Conservation (phyloP, 352 stramenopile genomes). For the Achlya hypogyna region DNA sequence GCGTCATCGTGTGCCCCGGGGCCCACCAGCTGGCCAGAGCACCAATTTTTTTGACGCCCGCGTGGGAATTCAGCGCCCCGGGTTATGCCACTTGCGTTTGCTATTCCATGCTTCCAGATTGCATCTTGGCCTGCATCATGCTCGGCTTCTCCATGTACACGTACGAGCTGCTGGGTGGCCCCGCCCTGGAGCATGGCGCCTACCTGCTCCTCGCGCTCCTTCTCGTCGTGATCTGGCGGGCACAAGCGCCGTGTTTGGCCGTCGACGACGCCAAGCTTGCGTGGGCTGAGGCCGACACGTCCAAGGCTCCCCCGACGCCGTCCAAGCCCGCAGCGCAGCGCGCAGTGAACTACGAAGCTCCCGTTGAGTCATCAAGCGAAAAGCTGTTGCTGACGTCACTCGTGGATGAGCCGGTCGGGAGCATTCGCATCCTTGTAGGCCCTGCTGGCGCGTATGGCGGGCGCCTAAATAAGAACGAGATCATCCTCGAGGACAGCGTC, state of each 20-base stretch:
- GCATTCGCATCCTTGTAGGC: slow-evolving; percentile 17
- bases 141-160: neutral
- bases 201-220: neutral
- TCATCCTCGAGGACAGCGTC: slow-evolving; percentile 78
- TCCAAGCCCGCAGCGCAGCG: neutral
- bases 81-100: too few species aligned
- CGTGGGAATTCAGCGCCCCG: too few species aligned
- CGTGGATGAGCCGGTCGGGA: slow-evolving; percentile 13
- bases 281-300: neutral
- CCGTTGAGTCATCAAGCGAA: neutral
- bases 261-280: neutral
- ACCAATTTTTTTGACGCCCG: too few species aligned
- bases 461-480: slow-evolving; percentile 72
- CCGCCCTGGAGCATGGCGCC: neutral
- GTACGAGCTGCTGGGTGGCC: neutral
- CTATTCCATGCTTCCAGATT: neutral
- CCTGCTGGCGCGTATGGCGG: slow-evolving; percentile 39
- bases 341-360: neutral
- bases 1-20: too few species aligned
- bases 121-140: neutral
- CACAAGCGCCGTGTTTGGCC: neutral
- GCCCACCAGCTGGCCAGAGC: too few species aligned
- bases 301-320: neutral
- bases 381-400: slow-evolving; percentile 12
- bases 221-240: neutral